These are phyloP conservation scores for Colletotrichum lentis DNA, from an alignment of 2,329 filamentous ascomycete species.

Conservation along the genomic window DNA sequence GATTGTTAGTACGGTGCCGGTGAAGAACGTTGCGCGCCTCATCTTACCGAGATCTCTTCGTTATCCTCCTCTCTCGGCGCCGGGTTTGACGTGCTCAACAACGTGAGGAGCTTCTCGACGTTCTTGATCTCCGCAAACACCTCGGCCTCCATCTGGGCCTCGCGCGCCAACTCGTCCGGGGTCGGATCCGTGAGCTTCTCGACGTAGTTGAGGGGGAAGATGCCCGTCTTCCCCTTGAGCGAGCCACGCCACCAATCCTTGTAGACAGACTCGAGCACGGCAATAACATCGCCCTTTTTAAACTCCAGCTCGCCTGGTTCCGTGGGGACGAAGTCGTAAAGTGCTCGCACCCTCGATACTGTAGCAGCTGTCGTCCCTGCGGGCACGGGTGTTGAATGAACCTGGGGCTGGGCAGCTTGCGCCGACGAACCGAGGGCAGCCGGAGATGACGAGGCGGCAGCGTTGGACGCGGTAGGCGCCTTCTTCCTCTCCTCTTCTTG, in stretches of 20 bases:
- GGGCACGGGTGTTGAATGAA: slow-evolving; percentile 65
- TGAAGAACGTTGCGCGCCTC: background rate
- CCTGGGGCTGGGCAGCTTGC: slow-evolving; percentile 50
- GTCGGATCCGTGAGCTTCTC: slow-evolving; percentile 97
- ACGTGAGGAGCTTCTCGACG: slow-evolving; percentile 76
- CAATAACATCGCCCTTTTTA: slow-evolving; percentile 95
- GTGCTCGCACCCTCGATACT: slow-evolving; percentile 89
- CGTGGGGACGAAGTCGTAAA: slow-evolving; percentile 94
- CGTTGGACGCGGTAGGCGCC: slow-evolving; percentile 50
- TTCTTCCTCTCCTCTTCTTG: slow-evolving; percentile 81
- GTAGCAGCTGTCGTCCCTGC: slow-evolving; percentile 95
- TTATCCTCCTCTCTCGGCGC: slow-evolving; percentile 88
- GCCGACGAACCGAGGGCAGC: slow-evolving; percentile 43
- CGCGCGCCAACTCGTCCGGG: slow-evolving; percentile 89
- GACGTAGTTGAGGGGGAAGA: slow-evolving; percentile 98
- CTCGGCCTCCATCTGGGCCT: slow-evolving; percentile 91
- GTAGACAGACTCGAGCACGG: slow-evolving; percentile 95
- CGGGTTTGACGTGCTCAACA: slow-evolving; percentile 86
- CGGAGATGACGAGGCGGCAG: slow-evolving; percentile 50
- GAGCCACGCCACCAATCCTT: slow-evolving; percentile 99
- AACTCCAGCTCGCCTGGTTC: slow-evolving; percentile 96
- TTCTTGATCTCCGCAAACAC: slow-evolving; percentile 72
- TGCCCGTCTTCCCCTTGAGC: slow-evolving; percentile 91
- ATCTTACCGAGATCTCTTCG: slow-evolving; percentile 88
- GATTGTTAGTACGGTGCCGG: background rate